Base-by-base conservation (phyloP, 495 filamentous ascomycete genomes). In the Podospora pseudocomata region DNA sequence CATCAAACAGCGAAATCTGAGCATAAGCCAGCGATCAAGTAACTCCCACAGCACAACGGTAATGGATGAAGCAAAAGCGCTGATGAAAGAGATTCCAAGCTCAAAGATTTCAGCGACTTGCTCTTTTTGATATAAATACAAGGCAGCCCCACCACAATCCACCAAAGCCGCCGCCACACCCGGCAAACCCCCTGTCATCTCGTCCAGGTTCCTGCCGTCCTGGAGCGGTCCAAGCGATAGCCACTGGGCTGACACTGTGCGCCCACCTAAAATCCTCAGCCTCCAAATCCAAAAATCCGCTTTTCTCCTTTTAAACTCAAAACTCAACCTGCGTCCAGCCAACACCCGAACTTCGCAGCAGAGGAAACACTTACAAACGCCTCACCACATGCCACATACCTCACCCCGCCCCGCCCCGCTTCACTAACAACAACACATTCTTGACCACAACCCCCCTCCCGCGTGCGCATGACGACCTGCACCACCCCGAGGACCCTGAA, bases 231-330 rank as follows among this genome's bases (percentile, higher is more conserved):
- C 63, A 64, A 53, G 32, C 64, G 23, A 65, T 49, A 3, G 16
- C 39, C 39, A 66, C 28, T 67, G 68, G 20, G 55, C 70, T 67
- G 64, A 39, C 64, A 69, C 71, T 71, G 68, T 72, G 68, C 60
- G 59, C 56, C 68, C 60, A 63, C 59, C 66, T 65, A 61, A 71
- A 77, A 74, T 66, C 71, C 64, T 65, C 55, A 65, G 63, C 74
- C 69, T 67, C 73, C 70, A 77, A 71, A 72, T 63, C 75, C 73
- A 67, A 77, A 76, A 74, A 74, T 72, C 71, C 75, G 70, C 68
- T 63, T 71, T 74, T 67, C 70, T 66, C 60, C 70, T 70, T 74
- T 71, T 63, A 70, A 70, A 71, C 65, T 34, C 44, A 67, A 54
- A 66, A 60, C 62, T 49, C 39, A 49, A 49, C 39, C 39, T 49